Evolutionary conservation across 129 eudicot genomes (phyloP).

Genomic region (Centrapalus pauciflorus): DNA sequence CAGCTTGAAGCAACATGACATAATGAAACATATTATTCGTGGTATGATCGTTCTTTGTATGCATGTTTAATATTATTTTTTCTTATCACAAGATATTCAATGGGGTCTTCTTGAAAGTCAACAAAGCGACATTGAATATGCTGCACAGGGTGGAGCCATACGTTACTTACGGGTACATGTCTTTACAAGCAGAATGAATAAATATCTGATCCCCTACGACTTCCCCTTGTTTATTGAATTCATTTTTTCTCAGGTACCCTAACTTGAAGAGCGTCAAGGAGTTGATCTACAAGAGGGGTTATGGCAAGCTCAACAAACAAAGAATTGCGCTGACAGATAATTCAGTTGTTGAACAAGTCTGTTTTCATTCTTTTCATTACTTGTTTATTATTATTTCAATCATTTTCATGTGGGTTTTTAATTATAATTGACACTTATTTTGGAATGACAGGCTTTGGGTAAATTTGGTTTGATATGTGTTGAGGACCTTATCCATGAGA

Average conservation of each 20-base stretch:
- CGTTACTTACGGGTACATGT: slow-evolving; percentile 61
- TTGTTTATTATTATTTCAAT: background rate
- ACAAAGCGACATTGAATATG: slow-evolving; percentile 83
- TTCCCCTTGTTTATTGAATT: background rate
- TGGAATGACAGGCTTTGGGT: slow-evolving; percentile 45
- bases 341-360: slow-evolving; percentile 57
- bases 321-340: slow-evolving; percentile 67
- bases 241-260: slow-evolving; percentile 43
- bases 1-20: no score
- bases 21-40: no score
- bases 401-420: background rate
- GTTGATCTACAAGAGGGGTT: slow-evolving; percentile 80
- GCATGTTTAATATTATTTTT: background rate
- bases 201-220: no score
- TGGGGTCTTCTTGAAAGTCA: slow-evolving; percentile 79
- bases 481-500: slow-evolving; percentile 73
- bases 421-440: no score
- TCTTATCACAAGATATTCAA: slow-evolving; percentile 49
- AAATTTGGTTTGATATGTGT: slow-evolving; percentile 66
- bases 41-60: background rate
- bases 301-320: slow-evolving; percentile 75
- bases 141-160: slow-evolving; percentile 82
- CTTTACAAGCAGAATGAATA: background rate
- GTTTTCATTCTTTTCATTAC: background rate
- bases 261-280: slow-evolving; percentile 76